Evolutionary conservation across 2,329 filamentous ascomycete genomes (phyloP), one percentile per base, ranked within the genome.

Genomic region (Fusarium pseudoanthophilum): DNA sequence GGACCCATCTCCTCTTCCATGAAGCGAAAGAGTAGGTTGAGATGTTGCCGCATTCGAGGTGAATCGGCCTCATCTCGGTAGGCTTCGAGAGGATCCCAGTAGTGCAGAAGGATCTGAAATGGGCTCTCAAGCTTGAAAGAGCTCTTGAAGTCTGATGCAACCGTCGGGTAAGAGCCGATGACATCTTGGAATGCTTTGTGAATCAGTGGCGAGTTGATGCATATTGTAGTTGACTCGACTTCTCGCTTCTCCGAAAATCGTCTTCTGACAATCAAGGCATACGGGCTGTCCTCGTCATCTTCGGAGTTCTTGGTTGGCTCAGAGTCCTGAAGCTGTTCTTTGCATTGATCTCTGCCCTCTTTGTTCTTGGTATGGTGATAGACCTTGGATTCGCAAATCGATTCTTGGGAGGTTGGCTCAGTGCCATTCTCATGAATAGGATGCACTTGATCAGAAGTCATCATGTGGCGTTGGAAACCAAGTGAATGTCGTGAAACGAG

Each of bases 1-100:
- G 51, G 24, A 8, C 51, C 51, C 20, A 55, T 55, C 8, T 55
- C 51, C 14, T 40, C 24, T 28, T 55, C 36, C 51, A 55, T 55
- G 15, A 40, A 40, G 4, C 51, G 34, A 21, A 55, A 30, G 15
- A 55, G 36, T 4, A 55, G 2, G 15, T 18, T 55, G 36, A 55
- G 51, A 21, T 55, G 36, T 10, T 55, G 51, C 18, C 51, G 51
- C 51, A 40, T 40, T 1, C 26, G 51, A 16, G 51, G 51, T 1
- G 51, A 55, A 0, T 20, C 36, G 4, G 51, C 36, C 1, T 30
- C 36, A 18, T 55, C 36, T n/a, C 20, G 4, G 11, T 55, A 55
- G 24, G 36, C 51, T 20, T 39, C 51, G 0, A 55, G 20, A 0
- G 26, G 5, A 5, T 40, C 51, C 36, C 51, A 55, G 18, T 55